These are phyloP conservation scores for Mortierella alpina DNA, from an alignment of 192 early-diverging fungal genomes.

Conservation along the genomic window DNA sequence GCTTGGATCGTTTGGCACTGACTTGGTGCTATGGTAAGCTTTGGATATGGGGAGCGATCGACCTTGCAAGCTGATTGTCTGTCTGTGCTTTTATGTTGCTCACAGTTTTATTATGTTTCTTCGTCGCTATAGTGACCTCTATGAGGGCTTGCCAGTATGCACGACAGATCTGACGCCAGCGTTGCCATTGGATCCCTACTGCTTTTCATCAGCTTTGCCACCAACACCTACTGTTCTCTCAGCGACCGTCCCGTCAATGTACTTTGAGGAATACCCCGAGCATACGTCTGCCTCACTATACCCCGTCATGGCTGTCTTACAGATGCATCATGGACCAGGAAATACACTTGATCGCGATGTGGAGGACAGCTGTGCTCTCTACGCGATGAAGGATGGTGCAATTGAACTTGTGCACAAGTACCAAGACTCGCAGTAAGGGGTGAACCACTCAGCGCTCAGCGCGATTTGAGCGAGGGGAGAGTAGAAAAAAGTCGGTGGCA, in stretches of 20 bases:
- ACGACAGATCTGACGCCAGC: not conserved
- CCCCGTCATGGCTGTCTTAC: constrained; percentile 21
- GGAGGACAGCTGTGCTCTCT: constrained; percentile 15
- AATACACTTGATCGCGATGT: not conserved
- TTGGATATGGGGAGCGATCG: not conserved
- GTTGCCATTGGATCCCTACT: not conserved
- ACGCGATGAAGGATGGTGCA: constrained; percentile 10
- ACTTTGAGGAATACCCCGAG: constrained; percentile 11
- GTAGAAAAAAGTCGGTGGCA: not conserved
- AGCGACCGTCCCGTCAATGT: constrained; percentile 14
- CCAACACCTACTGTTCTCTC: constrained; percentile 5
- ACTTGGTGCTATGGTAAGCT: constrained; percentile 14
- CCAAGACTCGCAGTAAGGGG: constrained; percentile 12
- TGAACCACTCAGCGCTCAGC: no score
- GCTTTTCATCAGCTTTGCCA: not conserved
- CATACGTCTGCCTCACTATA: not conserved
- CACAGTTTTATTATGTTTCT: not conserved
- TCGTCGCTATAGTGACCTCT: constrained; percentile 8
- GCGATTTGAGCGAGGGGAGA: no score
- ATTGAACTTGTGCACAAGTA: constrained; percentile 30
- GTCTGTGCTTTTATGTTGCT: not conserved
- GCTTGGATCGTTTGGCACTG: constrained; percentile 4
- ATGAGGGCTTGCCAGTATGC: not conserved
- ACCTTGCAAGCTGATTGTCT: not conserved
- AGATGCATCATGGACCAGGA: constrained; percentile 7